phyloP scores from a whole-genome alignment of 495 filamentous ascomycete genomes.

The Aeminium ludgeri region DNA sequence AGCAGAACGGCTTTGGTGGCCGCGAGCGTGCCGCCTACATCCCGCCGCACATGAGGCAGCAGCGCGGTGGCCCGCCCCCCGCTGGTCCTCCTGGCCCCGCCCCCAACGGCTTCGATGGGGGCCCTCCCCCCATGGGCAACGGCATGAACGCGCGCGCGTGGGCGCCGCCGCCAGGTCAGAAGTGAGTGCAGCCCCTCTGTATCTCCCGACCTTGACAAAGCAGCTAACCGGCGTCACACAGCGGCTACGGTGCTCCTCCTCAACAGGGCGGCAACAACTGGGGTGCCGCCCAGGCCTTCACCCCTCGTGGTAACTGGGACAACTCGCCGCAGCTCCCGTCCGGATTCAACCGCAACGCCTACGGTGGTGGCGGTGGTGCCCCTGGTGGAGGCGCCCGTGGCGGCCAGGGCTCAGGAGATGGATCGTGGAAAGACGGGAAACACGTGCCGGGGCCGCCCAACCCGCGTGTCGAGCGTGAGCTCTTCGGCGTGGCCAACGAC shows the following conservation, averaged over 20 bases:
- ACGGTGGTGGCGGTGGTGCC: slow-evolving; percentile 44
- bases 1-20: slow-evolving; percentile 15
- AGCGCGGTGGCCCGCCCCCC: slow-evolving; percentile 29
- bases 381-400: slow-evolving; percentile 26
- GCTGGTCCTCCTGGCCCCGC: slow-evolving; percentile 11
- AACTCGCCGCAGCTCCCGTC: slow-evolving; percentile 25
- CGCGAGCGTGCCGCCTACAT: slow-evolving; percentile 66
- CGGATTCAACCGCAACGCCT: slow-evolving; percentile 49
- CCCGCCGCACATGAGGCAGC: slow-evolving; percentile 76
- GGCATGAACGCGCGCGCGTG: slow-evolving; percentile 45
- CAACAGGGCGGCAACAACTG: slow-evolving; percentile 50
- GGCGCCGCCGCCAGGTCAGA: slow-evolving; percentile 23
- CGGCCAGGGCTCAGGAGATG: slow-evolving; percentile 74
- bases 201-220: background rate
- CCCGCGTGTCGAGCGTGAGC: slow-evolving; percentile 77
- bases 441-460: slow-evolving; percentile 82
- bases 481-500: slow-evolving; percentile 88
- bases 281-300: slow-evolving; percentile 57
- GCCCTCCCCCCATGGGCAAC: slow-evolving; percentile 21
- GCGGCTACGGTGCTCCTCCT: slow-evolving; percentile 20
- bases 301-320: slow-evolving; percentile 33
- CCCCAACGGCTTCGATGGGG: slow-evolving; percentile 8
- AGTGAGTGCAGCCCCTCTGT: slow-evolving; percentile 6
- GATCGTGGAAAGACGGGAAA: slow-evolving; percentile 92
- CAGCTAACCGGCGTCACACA: slow-evolving; percentile 4